Evolutionary conservation across 306 rosid genomes (phyloP), one percentile per base, ranked within the genome.

Genomic region (Mucuna pruriens): DNA sequence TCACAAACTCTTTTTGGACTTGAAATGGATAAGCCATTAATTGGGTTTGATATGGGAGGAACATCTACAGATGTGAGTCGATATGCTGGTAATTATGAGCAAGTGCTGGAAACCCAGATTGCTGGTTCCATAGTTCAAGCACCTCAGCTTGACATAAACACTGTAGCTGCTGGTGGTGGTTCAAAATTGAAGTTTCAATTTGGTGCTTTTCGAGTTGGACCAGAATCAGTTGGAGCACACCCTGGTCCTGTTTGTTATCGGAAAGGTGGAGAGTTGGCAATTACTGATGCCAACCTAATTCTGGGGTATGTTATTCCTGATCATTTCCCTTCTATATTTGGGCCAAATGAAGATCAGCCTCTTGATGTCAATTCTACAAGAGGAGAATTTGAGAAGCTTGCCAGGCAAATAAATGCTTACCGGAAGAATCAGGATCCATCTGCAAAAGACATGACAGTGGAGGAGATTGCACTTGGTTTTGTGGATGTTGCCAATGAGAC

Each of bases 11-110:
- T 95, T 76, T 95, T 93, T 34, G 87, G 77, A 38, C 92, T 93
- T 65, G 99, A 95, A 86, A 95, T 97, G 11, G 86, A 80, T 69
- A 95, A 89, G 70, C 97, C 99, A 5, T 85, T 95, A 15, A 95
- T 95, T 83, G 98, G 98, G 16, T 95, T 95, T 88, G 98, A 95
- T 80, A 95, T 95, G 97, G 97, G 98, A 72, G 97, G 98, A 60
- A 95, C 98, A 38, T 95, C 98, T 71, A 95, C 98, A 11, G 98
- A 95, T 86, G 98, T 92, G 71, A 95, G 98, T 84, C 95, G 97
- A 17, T 95, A 90, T 74, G 97, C 95, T 31, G 97, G 98, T 82
- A 85, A 77, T 82, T 95, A 95, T 83, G 98, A 95, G 86, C 98
- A 91, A 82, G 98, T 95, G 55, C 83, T 95, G 74, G 98, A 95